Evolutionary conservation across 2,329 filamentous ascomycete genomes (phyloP), one percentile per base, ranked within the genome.

Genomic region (Ceratocystis ficicola): DNA sequence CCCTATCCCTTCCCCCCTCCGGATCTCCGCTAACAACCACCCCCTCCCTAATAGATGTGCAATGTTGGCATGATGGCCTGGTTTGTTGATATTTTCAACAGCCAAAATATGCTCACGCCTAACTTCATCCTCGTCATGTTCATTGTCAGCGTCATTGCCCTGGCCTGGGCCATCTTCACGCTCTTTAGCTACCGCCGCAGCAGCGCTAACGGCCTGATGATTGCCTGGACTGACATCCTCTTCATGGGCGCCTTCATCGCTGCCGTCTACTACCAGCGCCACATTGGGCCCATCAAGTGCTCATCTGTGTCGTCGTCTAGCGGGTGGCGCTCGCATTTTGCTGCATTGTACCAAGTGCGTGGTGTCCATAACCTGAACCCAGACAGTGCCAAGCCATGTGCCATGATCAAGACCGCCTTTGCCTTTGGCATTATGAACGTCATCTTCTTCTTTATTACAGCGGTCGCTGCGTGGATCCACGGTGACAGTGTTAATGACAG

Each of bases 321-420:
- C 25, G 17, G 46, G 1, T 85, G 84, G 74, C 81, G 81, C 70
- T 73, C 83, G 64, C 79, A 80, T 62, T 78, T 91, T 55, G 87
- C 87, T 12, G 77, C 81, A 12, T 83, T 89, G 68, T 81, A 83
- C 36, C 78, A 76, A 69, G 83, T 83, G 55, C 77, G 76, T 36
- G 74, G 81, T 44, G 63, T 67, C 2, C 79, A 79, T 61, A 76
- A 76, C 63, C 80, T 84, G 67, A 75, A 80, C 52, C 72, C 86
- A 50, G 75, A 81, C 64, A 75, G 86, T 46, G 81, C 89, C 75
- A 93, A 93, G 80, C 84, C 85, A 4, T 97, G 93, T 77, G 83
- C 87, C 62, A 94, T 96, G 90, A 83, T 96, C 72, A 97, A 96
- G 82, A 88, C 92, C 0, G 82, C 80, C 70, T 97, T 90, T 76